Evolutionary conservation across 169 alveolate genomes (phyloP), one percentile per base, ranked within the genome.

Genomic region (Neospora caninum): DNA sequence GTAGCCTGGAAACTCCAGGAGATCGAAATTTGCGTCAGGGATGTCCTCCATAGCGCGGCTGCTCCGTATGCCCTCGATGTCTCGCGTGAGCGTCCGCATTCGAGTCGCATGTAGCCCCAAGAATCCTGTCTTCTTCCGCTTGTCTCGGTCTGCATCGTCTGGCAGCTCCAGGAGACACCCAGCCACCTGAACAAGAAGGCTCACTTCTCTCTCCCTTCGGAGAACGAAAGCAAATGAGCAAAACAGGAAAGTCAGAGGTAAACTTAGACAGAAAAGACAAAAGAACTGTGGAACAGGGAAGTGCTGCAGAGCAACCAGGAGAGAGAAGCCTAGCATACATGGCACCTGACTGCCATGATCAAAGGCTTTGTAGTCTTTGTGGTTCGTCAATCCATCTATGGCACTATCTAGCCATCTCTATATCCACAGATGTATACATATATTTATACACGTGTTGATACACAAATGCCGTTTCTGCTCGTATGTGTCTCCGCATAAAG

Each of bases 1-100:
- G 39, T 92, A 83, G 27, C 92, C 94, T n/a, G 94, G 94, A 41
- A 92, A 92, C 88, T 58, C 94, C 36, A 92, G 94, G 39, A 92
- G 39, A 41, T 92, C 94, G 36, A 54, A 70, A 41, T 92, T 92
- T 0, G 92, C 92, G 36, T 86, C 87, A n/a, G 94, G 94, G 6
- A 92, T 53, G 54, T 80, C 91, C 42, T 86, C 43, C 94, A 91
- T 91, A 25, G n/a, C 82, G 45, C 94, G 91, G 84, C 91, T 67
- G 43, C 53, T 80, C 42, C 94, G 94, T 49, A 80, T 69, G 31
- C 94, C 94, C 38, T 38, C 88, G 45, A 91, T n/a, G 64, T 67
- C 88, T 10, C 91, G 80, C 39, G 91, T 92, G 58, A 92, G 92
- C 38, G 80, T 73, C 34, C 78, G 38, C 34, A 0, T 22, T 22